Evolutionary conservation across 805 yeast species (phyloP), one percentile per base, ranked within the genome.

Genomic region (Ogataea chonburiensis): DNA sequence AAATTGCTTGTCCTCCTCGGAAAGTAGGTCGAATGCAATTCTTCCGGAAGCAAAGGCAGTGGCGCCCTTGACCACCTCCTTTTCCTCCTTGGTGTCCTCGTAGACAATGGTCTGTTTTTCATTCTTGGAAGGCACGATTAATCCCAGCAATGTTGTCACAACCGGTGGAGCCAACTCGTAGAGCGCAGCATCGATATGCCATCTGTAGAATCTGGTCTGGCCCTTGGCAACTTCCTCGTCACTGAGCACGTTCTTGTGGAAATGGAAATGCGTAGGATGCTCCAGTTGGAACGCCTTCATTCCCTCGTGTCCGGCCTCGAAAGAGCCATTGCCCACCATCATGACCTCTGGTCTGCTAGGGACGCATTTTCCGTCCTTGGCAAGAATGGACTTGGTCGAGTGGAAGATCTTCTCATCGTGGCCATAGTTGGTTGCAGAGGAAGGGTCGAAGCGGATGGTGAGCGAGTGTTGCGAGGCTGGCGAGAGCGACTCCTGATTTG

Each of bases 121-220:
- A n/a, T 70, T 63, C 13, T 74, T 65, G 14, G 81, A 76, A 5
- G 95, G 95, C 11, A 85, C 91, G 53, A 79, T 74, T 44, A 87
- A 77, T 3, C 95, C 96, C 34, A 87, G 68, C 43, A 87, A 70
- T 2, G 95, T 86, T 10, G 96, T 87, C 23, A 81, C 84, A 48
- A 82, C 75, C 19, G 96, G 96, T 18, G 96, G 95, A 11, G 89
- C 77, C 49, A 86, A 71, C 23, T 77, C 95, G 53, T 87, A 87
- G 25, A 87, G 70, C 4, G 96, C 96, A 23, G 93, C 81, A 61
- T 87, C 96, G 47, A 87, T 86, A 63, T 87, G 96, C 96, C 96
- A 87, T 64, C 96, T 75, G 73, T 86, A 87, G 60, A 80, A 87
- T 51, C 94, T 72, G 2, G 96, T 87, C 59, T 75, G 73, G 34